phyloP scores from a whole-genome alignment of 257 asterid species.

The Solanum dulcamara region DNA sequence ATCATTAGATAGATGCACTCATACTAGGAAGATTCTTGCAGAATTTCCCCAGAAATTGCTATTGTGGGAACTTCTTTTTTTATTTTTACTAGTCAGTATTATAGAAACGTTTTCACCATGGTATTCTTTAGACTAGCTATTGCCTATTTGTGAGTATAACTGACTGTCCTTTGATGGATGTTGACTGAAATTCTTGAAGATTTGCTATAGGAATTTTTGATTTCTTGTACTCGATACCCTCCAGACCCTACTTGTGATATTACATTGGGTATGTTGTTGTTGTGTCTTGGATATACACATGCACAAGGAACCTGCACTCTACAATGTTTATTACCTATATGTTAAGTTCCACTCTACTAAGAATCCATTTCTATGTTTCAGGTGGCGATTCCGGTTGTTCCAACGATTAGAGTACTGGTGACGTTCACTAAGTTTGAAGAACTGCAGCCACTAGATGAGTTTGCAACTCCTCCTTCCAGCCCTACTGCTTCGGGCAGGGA shows the following conservation, averaged over 20 bases:
- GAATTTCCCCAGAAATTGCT: neutral
- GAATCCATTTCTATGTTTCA: conserved; percentile 15
- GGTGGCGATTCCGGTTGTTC: conserved; percentile 95
- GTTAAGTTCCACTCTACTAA: neutral
- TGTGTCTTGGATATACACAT: neutral
- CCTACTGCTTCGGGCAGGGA: conserved; percentile 46
- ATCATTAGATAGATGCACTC: neutral
- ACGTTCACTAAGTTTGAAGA: conserved; percentile 91
- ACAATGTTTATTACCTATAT: neutral
- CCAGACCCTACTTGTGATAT: neutral
- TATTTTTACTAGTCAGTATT: neutral
- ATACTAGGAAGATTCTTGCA: neutral
- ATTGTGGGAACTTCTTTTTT: neutral
- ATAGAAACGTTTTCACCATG: neutral
- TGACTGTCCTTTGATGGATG: neutral
- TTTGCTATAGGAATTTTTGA: neutral
- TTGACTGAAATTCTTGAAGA: neutral
- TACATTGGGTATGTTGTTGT: neutral
- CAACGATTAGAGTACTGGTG: conserved; percentile 80
- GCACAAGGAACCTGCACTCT: neutral
- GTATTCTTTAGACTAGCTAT: neutral
- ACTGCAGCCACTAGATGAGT: conserved; percentile 72
- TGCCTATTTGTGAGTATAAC: neutral
- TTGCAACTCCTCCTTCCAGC: conserved; percentile 81
- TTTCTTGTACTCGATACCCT: neutral